Base-by-base conservation (phyloP, 2,329 filamentous ascomycete species). In the Xylaria sp. region DNA sequence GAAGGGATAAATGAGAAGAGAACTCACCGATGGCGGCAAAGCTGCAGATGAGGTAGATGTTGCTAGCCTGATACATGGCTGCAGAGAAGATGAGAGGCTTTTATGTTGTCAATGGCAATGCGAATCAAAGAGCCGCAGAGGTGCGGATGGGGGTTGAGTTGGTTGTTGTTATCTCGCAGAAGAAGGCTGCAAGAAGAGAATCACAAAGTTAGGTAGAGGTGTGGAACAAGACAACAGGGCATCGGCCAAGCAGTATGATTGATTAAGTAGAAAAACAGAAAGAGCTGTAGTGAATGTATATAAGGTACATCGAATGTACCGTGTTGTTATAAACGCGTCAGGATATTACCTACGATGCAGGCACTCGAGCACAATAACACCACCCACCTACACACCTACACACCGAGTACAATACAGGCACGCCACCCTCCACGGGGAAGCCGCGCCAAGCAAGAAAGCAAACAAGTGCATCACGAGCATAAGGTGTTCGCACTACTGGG, bases 1-100 rank as follows among this genome's bases (percentile, higher is more conserved):
- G 56, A 24, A 24, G 3, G 3, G 14, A 36, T 39, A 4, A 17
- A 8, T 6, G 5, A 36, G 50, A 9, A 45, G 47, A 9, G 11
- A n/a, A 61, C 81, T 69, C 78, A 86, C 86, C 88, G 70, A 90
- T 87, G 75, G 88, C 86, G 76, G 88, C 88, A 75, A 90, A 89
- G 68, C 80, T 81, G 78, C 88, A 90, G 70, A 89, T 89, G 69
- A 84, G 82, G 76, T 90, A 89, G 57, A 89, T 82, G 75, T 87
- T 89, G 68, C 73, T 82, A 27, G 79, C 79, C 73, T 80, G 78
- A 75, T 81, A 82, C 82, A 84, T 76, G 71, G 55, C 60, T 70
- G 55, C 50, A 11, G 39, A 21, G 2, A 5, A 4, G 36, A 24
- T 32, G 17, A 21, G 32, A 9, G 19, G 8, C 11, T 11, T 32